Conservation (phyloP, 2,329 filamentous ascomycete species). For the Beauveria sp. region DNA sequence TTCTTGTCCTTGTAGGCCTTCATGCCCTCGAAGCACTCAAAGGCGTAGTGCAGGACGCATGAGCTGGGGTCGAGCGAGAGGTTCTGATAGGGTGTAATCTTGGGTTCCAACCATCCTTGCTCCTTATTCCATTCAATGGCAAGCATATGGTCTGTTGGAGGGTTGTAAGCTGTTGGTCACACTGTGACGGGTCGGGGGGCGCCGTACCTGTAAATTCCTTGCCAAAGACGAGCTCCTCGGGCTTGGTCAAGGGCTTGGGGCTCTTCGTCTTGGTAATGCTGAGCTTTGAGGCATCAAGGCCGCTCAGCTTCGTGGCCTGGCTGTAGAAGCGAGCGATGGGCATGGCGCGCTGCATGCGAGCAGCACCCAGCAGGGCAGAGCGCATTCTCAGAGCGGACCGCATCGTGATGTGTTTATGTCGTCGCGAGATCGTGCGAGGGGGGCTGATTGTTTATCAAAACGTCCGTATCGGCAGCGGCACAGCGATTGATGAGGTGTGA, state of each 20-base stretch:
- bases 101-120: constrained; percentile 74
- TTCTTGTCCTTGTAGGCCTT: constrained; percentile 91
- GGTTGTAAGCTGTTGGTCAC: constrained; percentile 1
- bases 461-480: background rate
- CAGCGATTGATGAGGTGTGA: background rate
- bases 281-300: constrained; percentile 72
- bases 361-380: constrained; percentile 27
- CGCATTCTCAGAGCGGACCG: constrained; percentile 20
- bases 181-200: background rate
- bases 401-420: constrained; percentile 7
- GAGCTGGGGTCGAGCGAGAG: constrained; percentile 92
- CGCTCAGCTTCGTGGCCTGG: constrained; percentile 48
- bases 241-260: constrained; percentile 66
- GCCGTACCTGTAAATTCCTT: constrained; percentile 74
- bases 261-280: constrained; percentile 64
- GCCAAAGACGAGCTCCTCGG: constrained; percentile 83
- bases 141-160: constrained; percentile 81
- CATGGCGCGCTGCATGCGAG: constrained; percentile 29
- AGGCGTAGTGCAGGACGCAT: constrained; percentile 97
- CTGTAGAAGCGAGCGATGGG: constrained; percentile 38
- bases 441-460: background rate
- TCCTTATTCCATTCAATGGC: constrained; percentile 84
- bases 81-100: constrained; percentile 92
- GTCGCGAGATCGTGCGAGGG: background rate
- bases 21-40: constrained; percentile 98